Conservation (phyloP, 176 grass and related monocot species). For the Thinopyrum elongatum region DNA sequence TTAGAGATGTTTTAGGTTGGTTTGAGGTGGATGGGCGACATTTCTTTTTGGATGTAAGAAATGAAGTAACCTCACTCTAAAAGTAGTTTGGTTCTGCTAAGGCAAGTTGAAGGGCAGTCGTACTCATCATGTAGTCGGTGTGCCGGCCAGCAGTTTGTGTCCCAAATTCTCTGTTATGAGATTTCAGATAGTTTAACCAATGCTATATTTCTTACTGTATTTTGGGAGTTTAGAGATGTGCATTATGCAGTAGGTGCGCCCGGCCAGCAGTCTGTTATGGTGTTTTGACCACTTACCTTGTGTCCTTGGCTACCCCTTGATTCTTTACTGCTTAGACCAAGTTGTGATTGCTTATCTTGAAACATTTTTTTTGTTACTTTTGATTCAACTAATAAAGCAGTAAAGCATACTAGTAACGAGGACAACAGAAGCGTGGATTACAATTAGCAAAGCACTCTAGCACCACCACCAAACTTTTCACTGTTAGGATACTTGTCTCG, state of each 20-base stretch:
- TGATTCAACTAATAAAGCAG: background rate
- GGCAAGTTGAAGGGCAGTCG: background rate
- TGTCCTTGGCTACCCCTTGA: background rate
- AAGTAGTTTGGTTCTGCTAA: background rate
- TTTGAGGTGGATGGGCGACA: background rate
- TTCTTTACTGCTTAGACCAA: background rate
- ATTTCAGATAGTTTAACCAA: conserved; percentile 12
- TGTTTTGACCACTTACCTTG: background rate
- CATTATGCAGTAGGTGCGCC: background rate
- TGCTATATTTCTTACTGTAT: conserved; percentile 19
- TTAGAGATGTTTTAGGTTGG: conserved; percentile 17
- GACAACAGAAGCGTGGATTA: background rate
- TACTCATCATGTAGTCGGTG: background rate
- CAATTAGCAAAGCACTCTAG: background rate
- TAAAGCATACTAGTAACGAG: background rate
- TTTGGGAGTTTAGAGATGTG: background rate
- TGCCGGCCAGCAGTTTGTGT: background rate
- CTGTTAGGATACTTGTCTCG: too few species aligned
- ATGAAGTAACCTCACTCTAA: background rate
- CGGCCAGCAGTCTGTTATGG: background rate
- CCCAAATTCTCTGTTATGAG: background rate
- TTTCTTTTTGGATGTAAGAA: background rate
- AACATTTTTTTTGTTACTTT: background rate
- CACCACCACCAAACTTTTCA: background rate
- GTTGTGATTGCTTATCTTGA: background rate